phyloP scores from a whole-genome alignment of 495 filamentous ascomycete species.

The Elasticomyces elasticus region DNA sequence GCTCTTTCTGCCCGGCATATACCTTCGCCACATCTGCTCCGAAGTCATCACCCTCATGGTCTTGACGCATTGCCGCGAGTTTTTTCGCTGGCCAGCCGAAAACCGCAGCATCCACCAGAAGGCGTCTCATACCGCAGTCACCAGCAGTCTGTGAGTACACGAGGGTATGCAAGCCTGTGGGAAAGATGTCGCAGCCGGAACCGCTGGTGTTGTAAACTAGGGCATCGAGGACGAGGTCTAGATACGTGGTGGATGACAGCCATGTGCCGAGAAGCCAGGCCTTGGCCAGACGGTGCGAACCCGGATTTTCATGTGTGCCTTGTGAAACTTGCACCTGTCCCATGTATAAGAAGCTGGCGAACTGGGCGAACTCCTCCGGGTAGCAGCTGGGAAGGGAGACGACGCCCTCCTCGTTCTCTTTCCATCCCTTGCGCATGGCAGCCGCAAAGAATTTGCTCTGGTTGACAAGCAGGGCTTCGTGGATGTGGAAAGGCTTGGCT shows the following conservation, averaged over 20 bases:
- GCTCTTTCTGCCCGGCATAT: neutral
- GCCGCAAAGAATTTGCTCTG: conserved; percentile 17
- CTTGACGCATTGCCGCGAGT: neutral
- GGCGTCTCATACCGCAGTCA: neutral
- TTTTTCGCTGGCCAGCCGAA: neutral
- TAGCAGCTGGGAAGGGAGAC: conserved; percentile 3
- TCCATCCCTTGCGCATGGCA: conserved; percentile 8
- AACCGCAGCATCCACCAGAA: conserved; percentile 5
- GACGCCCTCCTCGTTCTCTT: conserved; percentile 4
- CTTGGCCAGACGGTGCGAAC: neutral
- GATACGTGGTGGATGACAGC: conserved; percentile 4
- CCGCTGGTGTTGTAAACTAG: neutral
- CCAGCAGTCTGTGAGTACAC: neutral
- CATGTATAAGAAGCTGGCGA: conserved; percentile 12
- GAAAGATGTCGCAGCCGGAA: no score
- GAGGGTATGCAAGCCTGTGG: neutral
- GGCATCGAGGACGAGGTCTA: conserved; percentile 6
- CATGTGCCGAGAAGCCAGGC: conserved; percentile 5
- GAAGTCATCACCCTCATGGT: neutral
- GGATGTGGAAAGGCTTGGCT: conserved; percentile 4
- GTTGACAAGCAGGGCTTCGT: conserved; percentile 2
- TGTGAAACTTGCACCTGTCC: neutral
- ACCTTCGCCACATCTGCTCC: neutral
- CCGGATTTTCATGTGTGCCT: neutral
- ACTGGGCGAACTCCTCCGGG: conserved; percentile 4